Evolutionary conservation across 176 grass and related monocot species (phyloP), one percentile per base, ranked within the genome.

Genomic region (Oryza brachyantha): DNA sequence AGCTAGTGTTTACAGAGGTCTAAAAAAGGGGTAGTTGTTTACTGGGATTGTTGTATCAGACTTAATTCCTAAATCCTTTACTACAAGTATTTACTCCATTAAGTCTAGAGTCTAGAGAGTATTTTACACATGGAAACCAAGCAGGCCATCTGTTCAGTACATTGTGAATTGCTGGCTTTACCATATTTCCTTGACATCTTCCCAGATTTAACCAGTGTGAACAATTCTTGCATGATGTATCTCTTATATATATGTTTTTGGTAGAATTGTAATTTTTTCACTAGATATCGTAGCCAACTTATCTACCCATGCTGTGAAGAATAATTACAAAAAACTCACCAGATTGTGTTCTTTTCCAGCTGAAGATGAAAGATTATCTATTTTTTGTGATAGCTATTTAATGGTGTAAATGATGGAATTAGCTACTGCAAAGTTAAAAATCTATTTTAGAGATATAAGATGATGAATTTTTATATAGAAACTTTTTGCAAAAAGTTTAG

Each of bases 31-130:
- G 46, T 65, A 55, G 42, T 41, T 88, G 81, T 41, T 63, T 80
- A 54, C 78, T 62, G 45, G 74, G 79, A 86, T 79, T 79, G 73
- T 17, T 86, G 45, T 86, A 73, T 74, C 79, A 79, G 70, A 68
- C 22, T 25, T 83, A 79, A 14, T 74, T 78, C 52, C 52, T 57
- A 24, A 29, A 66, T 79, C 43, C 79, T 83, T 70, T 79, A 39
- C 61, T 86, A 61, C 9, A 64, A 70, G 37, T 63, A 74, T 72
- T 48, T 28, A 60, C 40, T 32, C 29, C 7, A 50, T 66, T 60
- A 60, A 46, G 46, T 24, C 21, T 55, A 21, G 46, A 52, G 76
- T 81, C 28, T 43, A 40, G 42, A 84, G 4, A 39, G 8, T 76
- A 25, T 42, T 65, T 32, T 58, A 76, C 28, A 26, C 25, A 36